A percentile compares a stretch with the other conserved stretches of the same genome.
phyloP scores from a whole-genome alignment of 495 filamentous ascomycete species.

The Talaromyces nanjingensis region DNA sequence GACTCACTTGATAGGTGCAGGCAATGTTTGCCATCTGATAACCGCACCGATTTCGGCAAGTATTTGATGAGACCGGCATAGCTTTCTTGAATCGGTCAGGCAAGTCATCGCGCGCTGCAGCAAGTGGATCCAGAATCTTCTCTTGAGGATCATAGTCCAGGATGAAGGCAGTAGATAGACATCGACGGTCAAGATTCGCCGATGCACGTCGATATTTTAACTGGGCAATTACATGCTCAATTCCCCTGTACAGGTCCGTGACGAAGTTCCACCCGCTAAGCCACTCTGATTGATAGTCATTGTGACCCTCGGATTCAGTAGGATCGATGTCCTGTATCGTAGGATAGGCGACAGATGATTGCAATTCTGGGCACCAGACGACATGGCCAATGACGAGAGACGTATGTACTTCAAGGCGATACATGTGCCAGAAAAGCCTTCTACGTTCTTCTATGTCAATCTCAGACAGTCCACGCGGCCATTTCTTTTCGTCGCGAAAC shows the following conservation, averaged over 20 bases:
- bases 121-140: conserved; percentile 1
- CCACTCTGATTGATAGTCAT: not conserved
- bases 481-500: not conserved
- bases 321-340: not conserved
- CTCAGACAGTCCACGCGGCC: not conserved
- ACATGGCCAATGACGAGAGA: conserved; percentile 1
- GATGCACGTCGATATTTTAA: conserved; percentile 1
- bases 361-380: not conserved
- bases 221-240: not conserved
- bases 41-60: not conserved
- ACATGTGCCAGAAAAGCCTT: not conserved
- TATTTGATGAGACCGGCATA: not conserved
- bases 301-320: not conserved
- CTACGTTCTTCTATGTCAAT: not conserved
- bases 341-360: not conserved
- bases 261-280: conserved; percentile 1
- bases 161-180: not conserved
- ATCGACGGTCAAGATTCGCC: not conserved
- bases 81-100: not conserved
- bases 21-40: conserved; percentile 3
- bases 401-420: conserved; percentile 4
- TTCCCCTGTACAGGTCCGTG: not conserved
- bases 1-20: not conserved
- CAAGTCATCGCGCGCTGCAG: not conserved
- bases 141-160: conserved; percentile 1